A percentile compares a stretch with the other conserved stretches of the same genome.
Conservation (phyloP, 495 filamentous ascomycete genomes). For the Pyrenopolyporus hunteri region DNA sequence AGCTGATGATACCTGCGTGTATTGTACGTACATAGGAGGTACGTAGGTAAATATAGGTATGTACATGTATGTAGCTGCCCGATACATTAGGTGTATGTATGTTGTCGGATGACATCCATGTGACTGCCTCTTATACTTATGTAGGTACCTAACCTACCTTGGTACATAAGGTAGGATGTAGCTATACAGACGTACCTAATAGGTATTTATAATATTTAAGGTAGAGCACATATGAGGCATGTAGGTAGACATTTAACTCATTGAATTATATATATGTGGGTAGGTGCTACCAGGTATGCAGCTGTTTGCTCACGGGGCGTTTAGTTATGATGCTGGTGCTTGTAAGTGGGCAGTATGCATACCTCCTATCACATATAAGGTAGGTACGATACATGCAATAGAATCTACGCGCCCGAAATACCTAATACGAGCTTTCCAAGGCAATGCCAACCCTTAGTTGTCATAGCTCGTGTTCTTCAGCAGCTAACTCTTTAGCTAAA, state of each 20-base stretch:
- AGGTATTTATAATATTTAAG: background rate
- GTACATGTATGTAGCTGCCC: background rate
- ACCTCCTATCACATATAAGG: background rate
- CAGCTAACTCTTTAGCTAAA: background rate
- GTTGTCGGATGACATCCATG: background rate
- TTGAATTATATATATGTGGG: too few species aligned
- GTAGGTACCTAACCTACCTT: background rate
- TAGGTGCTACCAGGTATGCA: too few species aligned
- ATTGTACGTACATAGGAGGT: background rate
- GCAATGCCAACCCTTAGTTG: background rate
- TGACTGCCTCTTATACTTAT: background rate
- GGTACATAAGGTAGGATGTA: constrained; percentile 1
- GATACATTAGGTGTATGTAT: too few species aligned
- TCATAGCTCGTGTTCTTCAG: background rate
- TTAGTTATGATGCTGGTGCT: background rate
- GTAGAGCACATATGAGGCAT: too few species aligned
- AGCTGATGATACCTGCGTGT: background rate
- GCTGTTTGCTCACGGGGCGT: background rate
- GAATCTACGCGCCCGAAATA: background rate
- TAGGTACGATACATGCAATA: background rate
- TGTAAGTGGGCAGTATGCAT: background rate
- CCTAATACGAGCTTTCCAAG: constrained; percentile 2
- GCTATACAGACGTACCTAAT: background rate
- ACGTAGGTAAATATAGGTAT: background rate
- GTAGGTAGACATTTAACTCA: too few species aligned